Percentiles rank a stretch among this genome's conserved stretches.
phyloP scores from a whole-genome alignment of 805 yeast species.

The Ascoidea tarda region DNA sequence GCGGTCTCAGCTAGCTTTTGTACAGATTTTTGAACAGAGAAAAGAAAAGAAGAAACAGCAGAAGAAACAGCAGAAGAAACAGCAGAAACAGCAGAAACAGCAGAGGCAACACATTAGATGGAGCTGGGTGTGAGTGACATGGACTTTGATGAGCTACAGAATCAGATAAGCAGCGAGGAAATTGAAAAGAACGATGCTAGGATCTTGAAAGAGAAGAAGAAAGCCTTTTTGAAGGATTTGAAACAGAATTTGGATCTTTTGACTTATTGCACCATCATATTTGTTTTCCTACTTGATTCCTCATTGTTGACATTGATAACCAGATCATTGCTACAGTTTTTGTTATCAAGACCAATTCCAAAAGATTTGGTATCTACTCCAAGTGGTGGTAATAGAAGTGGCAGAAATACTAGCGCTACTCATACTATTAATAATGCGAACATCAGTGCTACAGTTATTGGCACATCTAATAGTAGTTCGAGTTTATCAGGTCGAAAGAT shows the following conservation, averaged over 20 bases:
- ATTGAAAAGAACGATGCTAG: constrained; percentile 25
- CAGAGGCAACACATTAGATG: too few species aligned
- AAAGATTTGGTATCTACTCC: constrained; percentile 10
- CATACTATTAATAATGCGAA: background rate
- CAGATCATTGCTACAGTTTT: constrained; percentile 23
- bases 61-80: too few species aligned
- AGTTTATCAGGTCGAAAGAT: constrained; percentile 4
- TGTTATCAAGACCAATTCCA: constrained; percentile 28
- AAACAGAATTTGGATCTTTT: constrained; percentile 19
- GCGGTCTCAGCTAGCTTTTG: constrained; percentile 8
- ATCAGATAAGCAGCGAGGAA: constrained; percentile 15
- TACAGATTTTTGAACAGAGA: too few species aligned
- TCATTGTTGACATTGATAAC: constrained; percentile 16
- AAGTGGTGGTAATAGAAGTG: constrained; percentile 1
- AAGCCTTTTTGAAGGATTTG: constrained; percentile 23
- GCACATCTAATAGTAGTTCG: too few species aligned
- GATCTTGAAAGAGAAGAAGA: constrained; percentile 27
- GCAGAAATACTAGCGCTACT: too few species aligned
- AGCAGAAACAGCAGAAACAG: too few species aligned
- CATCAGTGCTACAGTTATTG: constrained; percentile 9
- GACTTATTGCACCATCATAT: constrained; percentile 22
- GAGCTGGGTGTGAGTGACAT: constrained; percentile 9
- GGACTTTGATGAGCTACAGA: constrained; percentile 6
- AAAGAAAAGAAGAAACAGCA: too few species aligned
- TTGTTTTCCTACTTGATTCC: constrained; percentile 27